Conservation (phyloP, 352 stramenopile genomes). For the Globisporangium camurandrum region DNA sequence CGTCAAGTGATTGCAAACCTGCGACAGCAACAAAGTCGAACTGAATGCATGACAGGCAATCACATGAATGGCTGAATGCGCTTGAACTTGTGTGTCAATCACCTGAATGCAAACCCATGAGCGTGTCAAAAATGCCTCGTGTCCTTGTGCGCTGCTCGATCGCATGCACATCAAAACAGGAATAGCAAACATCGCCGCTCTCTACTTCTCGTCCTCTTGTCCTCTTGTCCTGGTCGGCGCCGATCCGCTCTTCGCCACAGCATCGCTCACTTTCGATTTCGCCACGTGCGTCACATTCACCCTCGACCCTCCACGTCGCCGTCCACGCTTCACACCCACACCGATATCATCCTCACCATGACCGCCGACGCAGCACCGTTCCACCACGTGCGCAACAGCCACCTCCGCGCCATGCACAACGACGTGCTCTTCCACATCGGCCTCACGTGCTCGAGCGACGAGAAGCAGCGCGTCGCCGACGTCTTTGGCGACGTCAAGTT, state of each 20-base stretch:
- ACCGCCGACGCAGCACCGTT: neutral
- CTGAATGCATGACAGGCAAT: neutral
- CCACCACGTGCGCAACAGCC: conserved; percentile 51
- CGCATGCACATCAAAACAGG: neutral
- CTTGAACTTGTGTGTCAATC: neutral
- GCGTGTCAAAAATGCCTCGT: neutral
- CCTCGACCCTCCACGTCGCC: neutral
- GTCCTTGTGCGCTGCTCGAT: neutral
- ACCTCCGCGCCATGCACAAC: conserved; percentile 45
- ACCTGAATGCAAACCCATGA: conserved; percentile 3
- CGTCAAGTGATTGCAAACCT: too few relatives aligned
- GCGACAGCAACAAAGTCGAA: neutral
- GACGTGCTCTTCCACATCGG: conserved; percentile 80
- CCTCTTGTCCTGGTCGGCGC: too few relatives aligned
- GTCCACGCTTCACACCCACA: neutral
- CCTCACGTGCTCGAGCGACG: conserved; percentile 42
- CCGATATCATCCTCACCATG: conserved; percentile 1
- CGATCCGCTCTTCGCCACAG: neutral
- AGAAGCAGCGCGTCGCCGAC: conserved; percentile 30
- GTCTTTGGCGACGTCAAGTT: conserved; percentile 77
- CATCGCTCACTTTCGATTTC: conserved; percentile 8
- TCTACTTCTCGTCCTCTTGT: too few relatives aligned
- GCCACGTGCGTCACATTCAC: conserved; percentile 5
- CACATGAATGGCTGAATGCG: conserved; percentile 5
- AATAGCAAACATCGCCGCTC: neutral